Conservation (phyloP, 495 filamentous ascomycete species). For the Podospora comata region DNA sequence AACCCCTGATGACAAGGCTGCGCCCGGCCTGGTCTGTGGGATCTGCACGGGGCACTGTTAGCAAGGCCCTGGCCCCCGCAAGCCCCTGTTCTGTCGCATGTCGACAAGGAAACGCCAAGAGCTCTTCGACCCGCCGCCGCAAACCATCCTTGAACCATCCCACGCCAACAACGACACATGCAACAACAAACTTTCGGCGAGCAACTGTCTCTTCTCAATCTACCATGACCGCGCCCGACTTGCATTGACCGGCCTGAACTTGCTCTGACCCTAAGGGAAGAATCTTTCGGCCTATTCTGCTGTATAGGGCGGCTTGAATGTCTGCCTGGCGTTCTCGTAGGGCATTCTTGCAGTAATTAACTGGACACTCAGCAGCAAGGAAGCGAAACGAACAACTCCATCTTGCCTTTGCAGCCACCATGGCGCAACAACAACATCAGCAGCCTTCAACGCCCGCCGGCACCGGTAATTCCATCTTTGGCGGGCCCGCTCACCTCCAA, state of each 20-base stretch:
- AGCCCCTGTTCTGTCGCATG: neutral
- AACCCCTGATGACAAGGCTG: slow-evolving; percentile 3
- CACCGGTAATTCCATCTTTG: slow-evolving; percentile 34
- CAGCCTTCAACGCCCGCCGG: slow-evolving; percentile 28
- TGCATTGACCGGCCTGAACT: neutral
- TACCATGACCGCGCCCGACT: neutral
- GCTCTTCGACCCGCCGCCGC: neutral
- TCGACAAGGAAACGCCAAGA: neutral
- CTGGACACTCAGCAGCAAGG: neutral
- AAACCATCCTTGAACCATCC: neutral
- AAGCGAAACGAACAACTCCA: neutral
- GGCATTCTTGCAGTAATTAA: neutral
- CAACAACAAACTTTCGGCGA: neutral
- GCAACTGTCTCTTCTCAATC: neutral
- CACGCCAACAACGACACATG: neutral
- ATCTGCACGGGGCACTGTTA: neutral
- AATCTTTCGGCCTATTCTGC: neutral
- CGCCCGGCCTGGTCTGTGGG: neutral
- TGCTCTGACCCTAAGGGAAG: neutral
- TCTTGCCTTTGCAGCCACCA: slow-evolving; percentile 17
- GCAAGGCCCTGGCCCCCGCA: neutral
- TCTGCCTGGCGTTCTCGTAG: slow-evolving; percentile 1
- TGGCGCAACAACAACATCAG: slow-evolving; percentile 27
- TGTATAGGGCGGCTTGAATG: neutral
- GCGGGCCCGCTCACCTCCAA: slow-evolving; percentile 23